phyloP scores from a whole-genome alignment of 2,329 filamentous ascomycete genomes.

The Aspergillus fumigatiaffinis region DNA sequence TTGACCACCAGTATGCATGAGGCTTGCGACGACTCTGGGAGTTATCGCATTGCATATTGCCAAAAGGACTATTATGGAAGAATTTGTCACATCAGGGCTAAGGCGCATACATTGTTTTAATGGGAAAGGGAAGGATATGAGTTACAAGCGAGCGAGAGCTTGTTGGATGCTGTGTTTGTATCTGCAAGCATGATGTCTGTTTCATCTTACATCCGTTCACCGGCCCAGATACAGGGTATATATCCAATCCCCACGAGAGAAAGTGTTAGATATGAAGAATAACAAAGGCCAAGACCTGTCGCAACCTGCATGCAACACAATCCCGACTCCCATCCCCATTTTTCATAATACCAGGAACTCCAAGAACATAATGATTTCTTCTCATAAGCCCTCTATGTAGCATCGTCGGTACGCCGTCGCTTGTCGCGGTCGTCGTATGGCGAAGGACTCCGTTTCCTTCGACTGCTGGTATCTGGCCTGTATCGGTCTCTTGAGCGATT shows the following conservation, averaged over 20 bases:
- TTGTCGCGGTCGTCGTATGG: conserved; percentile 42
- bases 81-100: not conserved
- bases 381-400: conserved; percentile 14
- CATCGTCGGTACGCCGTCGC: conserved; percentile 33
- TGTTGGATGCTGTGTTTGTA: conserved; percentile 1
- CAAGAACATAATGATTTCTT: conserved; percentile 9
- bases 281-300: not conserved
- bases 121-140: not conserved
- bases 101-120: not conserved
- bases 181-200: not conserved
- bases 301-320: conserved; percentile 13
- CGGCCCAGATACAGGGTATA: not conserved
- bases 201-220: not conserved
- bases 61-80: not conserved
- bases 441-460: conserved; percentile 41
- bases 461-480: conserved; percentile 34
- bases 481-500: conserved; percentile 49
- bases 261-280: not conserved
- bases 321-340: conserved; percentile 13
- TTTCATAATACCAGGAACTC: conserved; percentile 18
- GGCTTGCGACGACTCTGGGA: not conserved
- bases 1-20: not conserved
- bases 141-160: not conserved
- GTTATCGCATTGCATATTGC: not conserved
- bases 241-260: not conserved